Evolutionary conservation across 345 rosid genomes (phyloP), one percentile per base, ranked within the genome.

Genomic region (Euphorbia tirucalli): DNA sequence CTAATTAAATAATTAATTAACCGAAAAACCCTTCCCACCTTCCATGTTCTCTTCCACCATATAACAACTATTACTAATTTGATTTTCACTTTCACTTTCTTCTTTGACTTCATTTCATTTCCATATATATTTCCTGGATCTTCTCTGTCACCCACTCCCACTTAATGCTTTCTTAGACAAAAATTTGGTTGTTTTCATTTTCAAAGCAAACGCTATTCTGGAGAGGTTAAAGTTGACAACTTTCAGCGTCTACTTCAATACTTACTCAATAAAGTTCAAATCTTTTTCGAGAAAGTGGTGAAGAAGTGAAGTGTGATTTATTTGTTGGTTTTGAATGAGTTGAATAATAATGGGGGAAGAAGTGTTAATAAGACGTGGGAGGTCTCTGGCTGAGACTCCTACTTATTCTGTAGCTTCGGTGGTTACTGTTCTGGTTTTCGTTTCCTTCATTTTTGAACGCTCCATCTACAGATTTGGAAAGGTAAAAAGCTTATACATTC

Each of bases 311-410:
- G n/a, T n/a, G n/a, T n/a, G n/a, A n/a, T n/a, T n/a, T n/a, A n/a
- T n/a, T n/a, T n/a, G n/a, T n/a, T n/a, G n/a, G 16, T 48, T 19
- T 21, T 52, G 46, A n/a, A 37, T 50, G 43, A 30, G 7, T 62
- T 31, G 22, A 21, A 14, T 24, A 3, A 35, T 35, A 10, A 31
- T 61, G 58, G 54, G 2, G 43, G 61, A 62, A 39, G 30, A 66
- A 25, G 65, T 65, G 65, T 14, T 73, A 41, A 11, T 55, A 19
- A 28, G 76, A 55, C 71, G 31, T n/a, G 76, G 71, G 22, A 73
- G 76, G 70, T 93, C 98, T 81, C 77, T 93, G 27, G 93, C 94
- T 0, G 98, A 93, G 86, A 93, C 98, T 21, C 98, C 98, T 57
- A 91, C 94, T 48, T 91, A 93, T 77, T 78, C 88, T 73, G 98